Evolutionary conservation across 805 yeast genomes (phyloP).

Genomic region (Priceomyces haplophilus): DNA sequence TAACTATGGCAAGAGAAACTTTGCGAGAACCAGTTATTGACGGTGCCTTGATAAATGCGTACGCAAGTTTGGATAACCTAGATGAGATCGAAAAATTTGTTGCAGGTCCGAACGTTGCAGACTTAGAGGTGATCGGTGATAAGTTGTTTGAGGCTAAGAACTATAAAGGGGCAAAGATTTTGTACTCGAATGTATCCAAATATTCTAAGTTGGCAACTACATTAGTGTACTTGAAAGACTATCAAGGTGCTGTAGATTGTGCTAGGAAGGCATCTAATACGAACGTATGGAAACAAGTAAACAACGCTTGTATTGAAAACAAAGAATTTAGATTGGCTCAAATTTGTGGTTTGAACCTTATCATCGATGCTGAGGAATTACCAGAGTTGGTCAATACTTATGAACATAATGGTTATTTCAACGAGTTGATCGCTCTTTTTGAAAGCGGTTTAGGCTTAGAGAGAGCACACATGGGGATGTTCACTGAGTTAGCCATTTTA

Average conservation of each 20-base stretch:
- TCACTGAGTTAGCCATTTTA: conserved; percentile 88
- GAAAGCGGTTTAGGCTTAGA: conserved; percentile 95
- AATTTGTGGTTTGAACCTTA: conserved; percentile 95
- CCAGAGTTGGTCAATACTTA: conserved; percentile 84
- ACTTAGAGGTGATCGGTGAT: conserved; percentile 89
- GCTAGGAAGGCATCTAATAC: conserved; percentile 96
- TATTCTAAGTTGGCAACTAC: conserved; percentile 97
- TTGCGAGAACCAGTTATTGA: conserved; percentile 90
- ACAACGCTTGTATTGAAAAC: conserved; percentile 92
- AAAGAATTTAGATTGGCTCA: conserved; percentile 96
- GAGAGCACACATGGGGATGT: conserved; percentile 99
- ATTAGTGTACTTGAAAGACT: conserved; percentile 84
- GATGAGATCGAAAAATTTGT: conserved; percentile 82
- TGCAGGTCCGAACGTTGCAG: conserved; percentile 87
- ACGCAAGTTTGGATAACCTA: conserved; percentile 73
- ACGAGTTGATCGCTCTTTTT: conserved; percentile 84
- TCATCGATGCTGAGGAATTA: conserved; percentile 95
- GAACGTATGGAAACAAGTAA: conserved; percentile 95
- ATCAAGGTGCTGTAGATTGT: conserved; percentile 96
- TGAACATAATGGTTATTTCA: conserved; percentile 87
- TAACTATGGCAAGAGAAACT: conserved; percentile 87
- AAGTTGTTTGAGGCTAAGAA: conserved; percentile 74
- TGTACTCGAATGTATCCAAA: conserved; percentile 83
- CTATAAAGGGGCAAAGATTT: conserved; percentile 89
- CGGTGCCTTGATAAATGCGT: conserved; percentile 84